A percentile compares a stretch with the other conserved stretches of the same genome.
Evolutionary conservation across 164 flowering plant species (phyloP).

Genomic region (Buxus sempervirens): DNA sequence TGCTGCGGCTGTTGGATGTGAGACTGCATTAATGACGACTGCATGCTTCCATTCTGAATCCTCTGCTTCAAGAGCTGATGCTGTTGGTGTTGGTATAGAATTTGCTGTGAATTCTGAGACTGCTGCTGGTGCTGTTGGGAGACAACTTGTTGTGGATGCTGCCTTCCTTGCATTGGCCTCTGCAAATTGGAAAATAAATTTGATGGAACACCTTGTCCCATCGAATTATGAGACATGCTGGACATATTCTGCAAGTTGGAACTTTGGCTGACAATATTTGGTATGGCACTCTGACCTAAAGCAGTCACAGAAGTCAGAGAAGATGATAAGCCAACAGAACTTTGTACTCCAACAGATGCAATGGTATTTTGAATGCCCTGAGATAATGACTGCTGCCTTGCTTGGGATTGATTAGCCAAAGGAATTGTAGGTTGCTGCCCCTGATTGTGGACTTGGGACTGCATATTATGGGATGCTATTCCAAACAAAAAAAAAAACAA

Average conservation of each 20-base stretch:
- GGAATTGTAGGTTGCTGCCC: constrained; percentile 46
- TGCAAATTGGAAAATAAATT: constrained; percentile 58
- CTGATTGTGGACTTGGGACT: constrained; percentile 54
- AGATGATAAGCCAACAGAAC: constrained; percentile 48
- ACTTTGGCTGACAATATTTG: constrained; percentile 48
- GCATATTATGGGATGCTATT: constrained; percentile 46
- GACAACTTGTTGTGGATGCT: constrained; percentile 38
- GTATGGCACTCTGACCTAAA: constrained; percentile 43
- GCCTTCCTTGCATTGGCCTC: constrained; percentile 74
- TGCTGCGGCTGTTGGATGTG: constrained; percentile 72
- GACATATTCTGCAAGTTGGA: constrained; percentile 55
- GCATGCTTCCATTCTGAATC: constrained; percentile 49
- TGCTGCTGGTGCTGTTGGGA: constrained; percentile 51
- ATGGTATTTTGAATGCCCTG: constrained; percentile 51
- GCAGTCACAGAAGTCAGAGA: constrained; percentile 40
- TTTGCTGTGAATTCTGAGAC: constrained; percentile 46
- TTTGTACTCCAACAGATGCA: constrained; percentile 45
- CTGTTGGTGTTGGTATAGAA: constrained; percentile 45
- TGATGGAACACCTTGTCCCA: constrained; percentile 58
- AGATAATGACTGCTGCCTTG: constrained; percentile 47
- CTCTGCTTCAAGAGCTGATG: constrained; percentile 41
- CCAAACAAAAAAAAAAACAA: background rate
- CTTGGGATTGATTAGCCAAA: constrained; percentile 58
- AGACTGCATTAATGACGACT: constrained; percentile 44
- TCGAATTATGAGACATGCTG: constrained; percentile 34